Base-by-base conservation (phyloP, 192 early-diverging fungal genomes). In the Pecoramyces ruminantium region DNA sequence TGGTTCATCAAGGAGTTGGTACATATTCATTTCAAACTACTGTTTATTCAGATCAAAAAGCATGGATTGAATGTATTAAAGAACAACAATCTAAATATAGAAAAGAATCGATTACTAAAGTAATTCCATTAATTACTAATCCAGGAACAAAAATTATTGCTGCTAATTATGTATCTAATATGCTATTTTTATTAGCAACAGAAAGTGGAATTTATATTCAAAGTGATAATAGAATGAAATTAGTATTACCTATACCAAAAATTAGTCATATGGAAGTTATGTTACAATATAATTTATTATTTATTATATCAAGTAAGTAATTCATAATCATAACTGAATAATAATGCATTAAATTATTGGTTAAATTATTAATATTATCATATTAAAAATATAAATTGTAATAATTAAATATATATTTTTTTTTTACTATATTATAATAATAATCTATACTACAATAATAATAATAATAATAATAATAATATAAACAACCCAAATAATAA, bases 11-110 rank as follows among this genome's bases (percentile, higher is more conserved):
- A 51, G 42, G 42, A 1, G 42, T 51, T 5, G 92, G 92, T 78
- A 84, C 89, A 0, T 83, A 89, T 78, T 93, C 93, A 0, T 85
- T 98, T 42, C 92, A 94, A 81, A 93, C 95, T 11, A 85, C 89
- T 15, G 93, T 92, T 80, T 84, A 90, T 29, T 90, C 93, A 4
- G 92, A 92, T 79, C 88, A 93, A 38, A 87, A 89, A 80, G 88
- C 94, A 78, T 98, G 97, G 97, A 87, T 93, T 67, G 92, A 95
- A 67, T 89, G 89, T 78, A 95, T 98, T 78, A 87, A 91, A 79
- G 87, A 87, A 42, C 89, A 93, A 78, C 2, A 21, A 4, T 51
- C 42, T 21, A 51, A 51, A 21, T 51, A 51, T 51, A 51, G 17
- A 51, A 51, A 15, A 21, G 42, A 51, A 51, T 51, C 42, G 1